Percentiles rank a stretch among this genome's conserved stretches.
Conservation (phyloP, 2,329 filamentous ascomycete species). For the Chalaropsis thielavioides region DNA sequence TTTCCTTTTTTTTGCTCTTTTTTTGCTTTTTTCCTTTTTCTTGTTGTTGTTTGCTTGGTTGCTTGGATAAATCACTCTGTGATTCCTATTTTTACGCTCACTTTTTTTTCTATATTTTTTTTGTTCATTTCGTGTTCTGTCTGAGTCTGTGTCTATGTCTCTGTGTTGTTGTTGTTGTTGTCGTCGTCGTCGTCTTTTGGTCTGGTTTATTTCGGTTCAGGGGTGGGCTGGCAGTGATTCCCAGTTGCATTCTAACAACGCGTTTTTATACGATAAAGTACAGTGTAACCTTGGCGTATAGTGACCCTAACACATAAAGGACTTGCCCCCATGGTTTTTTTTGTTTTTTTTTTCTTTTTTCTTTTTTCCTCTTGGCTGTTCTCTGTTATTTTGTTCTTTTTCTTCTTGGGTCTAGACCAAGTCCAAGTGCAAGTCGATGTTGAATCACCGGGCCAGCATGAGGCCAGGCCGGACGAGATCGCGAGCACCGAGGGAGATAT, state of each 20-base stretch:
- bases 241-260: too few relatives aligned
- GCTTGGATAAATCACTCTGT: neutral
- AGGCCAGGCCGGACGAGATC: neutral
- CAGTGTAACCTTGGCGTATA: too few relatives aligned
- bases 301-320: too few relatives aligned
- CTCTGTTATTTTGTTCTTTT: neutral
- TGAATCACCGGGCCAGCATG: neutral
- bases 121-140: neutral
- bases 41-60: neutral
- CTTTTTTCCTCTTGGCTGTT: too few relatives aligned
- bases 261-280: too few relatives aligned
- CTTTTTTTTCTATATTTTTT: neutral
- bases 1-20: constrained; percentile 3
- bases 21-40: neutral
- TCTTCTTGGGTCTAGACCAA: too few relatives aligned
- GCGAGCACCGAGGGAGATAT: constrained; percentile 6
- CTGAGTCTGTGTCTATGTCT: neutral
- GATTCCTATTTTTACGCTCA: neutral
- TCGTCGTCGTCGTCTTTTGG: neutral
- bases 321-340: too few relatives aligned
- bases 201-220: too few relatives aligned
- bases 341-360: too few relatives aligned
- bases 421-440: too few relatives aligned
- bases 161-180: neutral
- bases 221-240: too few relatives aligned